These are phyloP conservation scores for Wallemia hederae DNA, from an alignment of 1,284 basidiomycete genomes.

Conservation along the genomic window DNA sequence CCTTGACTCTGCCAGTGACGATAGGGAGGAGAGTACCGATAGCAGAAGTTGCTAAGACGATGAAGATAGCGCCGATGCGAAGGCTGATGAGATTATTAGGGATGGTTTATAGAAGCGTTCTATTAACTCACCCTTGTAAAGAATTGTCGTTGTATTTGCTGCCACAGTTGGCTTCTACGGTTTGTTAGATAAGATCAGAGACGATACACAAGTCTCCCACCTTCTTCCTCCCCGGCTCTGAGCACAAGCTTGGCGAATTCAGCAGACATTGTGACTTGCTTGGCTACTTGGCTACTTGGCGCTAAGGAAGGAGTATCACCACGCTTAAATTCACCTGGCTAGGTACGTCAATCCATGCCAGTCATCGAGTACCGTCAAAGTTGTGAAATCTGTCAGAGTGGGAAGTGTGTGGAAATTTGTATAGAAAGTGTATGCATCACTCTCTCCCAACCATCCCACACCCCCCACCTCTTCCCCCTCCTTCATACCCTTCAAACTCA, in stretches of 20 bases:
- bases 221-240: background rate
- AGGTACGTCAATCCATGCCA: background rate
- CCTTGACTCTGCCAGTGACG: conserved; percentile 29
- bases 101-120: background rate
- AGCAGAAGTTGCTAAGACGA: conserved; percentile 43
- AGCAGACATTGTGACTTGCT: background rate
- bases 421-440: no score
- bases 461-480: no score
- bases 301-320: background rate
- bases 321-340: background rate
- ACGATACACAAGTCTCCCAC: conserved; percentile 1
- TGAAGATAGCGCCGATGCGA: conserved; percentile 59
- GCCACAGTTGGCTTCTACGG: background rate
- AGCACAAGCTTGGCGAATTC: background rate
- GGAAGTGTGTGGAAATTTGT: background rate
- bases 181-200: background rate
- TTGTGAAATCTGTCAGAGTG: background rate
- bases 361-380: background rate
- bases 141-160: background rate
- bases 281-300: no score
- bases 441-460: no score
- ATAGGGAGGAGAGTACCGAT: conserved; percentile 56
- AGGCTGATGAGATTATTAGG: conserved; percentile 15
- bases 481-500: no score
- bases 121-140: background rate